Evolutionary conservation across 257 asterid species (phyloP), one percentile per base, ranked within the genome.

Genomic region (Rauvolfia tetraphylla): DNA sequence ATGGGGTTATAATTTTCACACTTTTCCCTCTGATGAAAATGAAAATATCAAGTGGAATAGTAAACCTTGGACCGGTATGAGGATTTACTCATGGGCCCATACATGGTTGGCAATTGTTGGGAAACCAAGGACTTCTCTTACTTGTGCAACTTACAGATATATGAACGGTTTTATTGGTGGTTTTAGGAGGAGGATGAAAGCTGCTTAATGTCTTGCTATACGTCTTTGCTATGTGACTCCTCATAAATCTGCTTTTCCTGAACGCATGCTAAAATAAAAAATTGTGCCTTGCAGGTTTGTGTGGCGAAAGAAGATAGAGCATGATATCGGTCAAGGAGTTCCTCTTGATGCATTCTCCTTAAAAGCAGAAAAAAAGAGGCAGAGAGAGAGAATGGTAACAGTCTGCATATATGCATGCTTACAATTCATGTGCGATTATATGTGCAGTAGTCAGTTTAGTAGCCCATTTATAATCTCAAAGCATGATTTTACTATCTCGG

Each of bases 221-320:
- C 42, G 33, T 25, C 62, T 56, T 80, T 54, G 58, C 25, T 57
- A 14, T 23, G 49, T 36, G 59, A 20, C 25, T 17, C 23, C 31
- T 54, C 48, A 0, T 46, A 33, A 27, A 68, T 54, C 15, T 54
- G 20, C 23, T 27, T 76, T 10, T 42, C 57, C 36, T 44, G 12
- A 39, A 56, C 11, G 7, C 48, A 36, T 51, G 48, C 15, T 72
- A 58, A 76, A 56, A 10, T 49, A 33, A 39, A 48, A 23, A 71
- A n/a, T n/a, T 86, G 67, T 42, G 51, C 39, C 74, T 84, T 57
- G 42, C 82, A 92, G 97, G 78, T 95, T 95, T 74, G 96, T 95
- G 51, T 92, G 99, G 99, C 82, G 96, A 46, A 93, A 93, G 88
- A 90, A 92, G 84, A 92, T 92, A 57, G 97, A 92, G 75, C 89